These are phyloP conservation scores for Striga asiatica DNA, from an alignment of 257 asterid genomes.

Conservation along the genomic window DNA sequence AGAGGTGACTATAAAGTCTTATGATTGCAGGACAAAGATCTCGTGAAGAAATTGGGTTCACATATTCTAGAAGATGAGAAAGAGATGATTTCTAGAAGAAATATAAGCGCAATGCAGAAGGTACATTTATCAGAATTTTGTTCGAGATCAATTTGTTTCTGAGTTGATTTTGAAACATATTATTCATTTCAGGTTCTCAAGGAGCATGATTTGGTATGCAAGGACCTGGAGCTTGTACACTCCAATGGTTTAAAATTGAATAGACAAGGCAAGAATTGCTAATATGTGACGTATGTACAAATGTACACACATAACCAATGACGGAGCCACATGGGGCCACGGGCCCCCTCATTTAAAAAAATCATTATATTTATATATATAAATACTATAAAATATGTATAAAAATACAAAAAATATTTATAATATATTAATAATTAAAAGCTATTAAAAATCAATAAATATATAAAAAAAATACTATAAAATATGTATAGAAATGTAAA, in stretches of 20 bases:
- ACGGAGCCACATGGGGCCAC: no score
- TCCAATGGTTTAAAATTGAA: conserved; percentile 73
- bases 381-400: no score
- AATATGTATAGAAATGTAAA: no score
- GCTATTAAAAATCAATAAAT: no score
- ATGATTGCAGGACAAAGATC: conserved; percentile 61
- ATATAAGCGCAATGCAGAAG: conserved; percentile 54
- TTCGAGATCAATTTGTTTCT: neutral
- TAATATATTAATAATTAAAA: no score
- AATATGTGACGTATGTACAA: conserved; percentile 1
- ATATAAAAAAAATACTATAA: no score
- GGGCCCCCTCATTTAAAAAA: no score
- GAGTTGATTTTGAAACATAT: neutral
- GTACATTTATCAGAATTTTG: conserved; percentile 22
- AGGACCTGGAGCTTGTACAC: conserved; percentile 56
- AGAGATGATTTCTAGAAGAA: conserved; percentile 62
- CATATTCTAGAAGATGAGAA: conserved; percentile 75
- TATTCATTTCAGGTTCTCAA: conserved; percentile 71
- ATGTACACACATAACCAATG: neutral
- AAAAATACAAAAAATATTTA: no score
- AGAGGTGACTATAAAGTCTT: neutral
- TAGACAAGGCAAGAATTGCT: conserved; percentile 54
- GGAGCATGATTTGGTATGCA: conserved; percentile 60
- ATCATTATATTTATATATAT: no score
- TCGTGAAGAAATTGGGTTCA: conserved; percentile 38